Conservation (phyloP, 108 stramenopile species). For the Pinguiococcus pyrenoidosus region DNA sequence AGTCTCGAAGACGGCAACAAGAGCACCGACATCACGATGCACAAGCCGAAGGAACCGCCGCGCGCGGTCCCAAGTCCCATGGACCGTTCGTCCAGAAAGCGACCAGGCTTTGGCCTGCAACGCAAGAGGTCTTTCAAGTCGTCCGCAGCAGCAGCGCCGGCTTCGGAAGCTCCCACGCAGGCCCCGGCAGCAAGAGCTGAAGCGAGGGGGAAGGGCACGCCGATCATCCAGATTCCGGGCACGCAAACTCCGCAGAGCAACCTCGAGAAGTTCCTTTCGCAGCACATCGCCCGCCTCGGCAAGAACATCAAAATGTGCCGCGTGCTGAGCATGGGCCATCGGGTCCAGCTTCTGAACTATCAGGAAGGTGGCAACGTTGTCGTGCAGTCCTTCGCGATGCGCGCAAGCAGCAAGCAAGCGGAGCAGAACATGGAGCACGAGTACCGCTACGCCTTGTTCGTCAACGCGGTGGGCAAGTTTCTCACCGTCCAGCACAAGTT, state of each 20-base stretch:
- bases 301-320: not conserved
- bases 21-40: too few species aligned
- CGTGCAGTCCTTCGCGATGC: constrained; percentile 11
- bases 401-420: not conserved
- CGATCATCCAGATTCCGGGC: not conserved
- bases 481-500: constrained; percentile 16
- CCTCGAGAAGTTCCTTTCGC: not conserved
- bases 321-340: constrained; percentile 62
- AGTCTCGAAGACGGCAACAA: too few species aligned
- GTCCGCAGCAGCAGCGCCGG: constrained; percentile 17
- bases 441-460: constrained; percentile 16
- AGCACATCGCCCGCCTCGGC: not conserved
- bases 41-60: too few species aligned
- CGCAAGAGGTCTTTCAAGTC: constrained; percentile 15
- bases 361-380: constrained; percentile 24
- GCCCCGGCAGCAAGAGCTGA: constrained; percentile 34
- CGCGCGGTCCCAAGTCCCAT: too few species aligned
- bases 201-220: constrained; percentile 4
- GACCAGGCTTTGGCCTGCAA: not conserved
- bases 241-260: not conserved
- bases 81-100: too few species aligned
- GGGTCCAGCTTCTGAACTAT: constrained; percentile 58
- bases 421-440: not conserved
- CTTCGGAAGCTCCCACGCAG: constrained; percentile 16
- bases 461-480: not conserved